These are phyloP conservation scores for Tagetes erecta DNA, from an alignment of 129 eudicot genomes.

Conservation along the genomic window DNA sequence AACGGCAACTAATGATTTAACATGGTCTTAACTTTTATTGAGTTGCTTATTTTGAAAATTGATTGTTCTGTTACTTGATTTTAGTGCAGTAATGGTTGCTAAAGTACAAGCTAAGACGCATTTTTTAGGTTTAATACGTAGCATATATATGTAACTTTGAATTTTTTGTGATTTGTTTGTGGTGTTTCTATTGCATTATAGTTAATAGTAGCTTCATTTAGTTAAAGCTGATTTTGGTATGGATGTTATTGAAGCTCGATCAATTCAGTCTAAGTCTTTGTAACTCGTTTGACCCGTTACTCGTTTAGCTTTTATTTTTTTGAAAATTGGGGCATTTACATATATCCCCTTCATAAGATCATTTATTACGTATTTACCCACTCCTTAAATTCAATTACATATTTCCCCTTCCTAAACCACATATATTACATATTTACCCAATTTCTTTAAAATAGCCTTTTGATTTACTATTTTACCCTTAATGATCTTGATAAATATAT, in stretches of 20 bases:
- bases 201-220: background rate
- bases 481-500: too few species aligned
- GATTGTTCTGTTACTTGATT: conserved; percentile 12
- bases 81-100: conserved; percentile 67
- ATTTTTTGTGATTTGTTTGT: background rate
- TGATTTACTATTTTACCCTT: too few species aligned
- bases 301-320: background rate
- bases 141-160: too few species aligned
- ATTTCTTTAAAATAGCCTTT: too few species aligned
- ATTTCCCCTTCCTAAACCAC: too few species aligned
- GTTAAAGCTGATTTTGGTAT: background rate
- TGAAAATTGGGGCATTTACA: too few species aligned
- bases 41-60: background rate
- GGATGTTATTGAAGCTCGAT: too few species aligned
- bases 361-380: too few species aligned
- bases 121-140: conserved; percentile 33
- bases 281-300: background rate
- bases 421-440: too few species aligned
- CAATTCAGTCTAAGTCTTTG: background rate
- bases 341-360: too few species aligned
- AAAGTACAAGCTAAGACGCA: conserved; percentile 55
- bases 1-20: background rate
- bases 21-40: background rate
- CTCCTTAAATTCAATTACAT: too few species aligned
- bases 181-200: background rate